Percentiles rank a stretch among this genome's conserved stretches.
These are phyloP conservation scores for Xylaria grammica DNA, from an alignment of 495 filamentous ascomycete species.

Conservation along the genomic window DNA sequence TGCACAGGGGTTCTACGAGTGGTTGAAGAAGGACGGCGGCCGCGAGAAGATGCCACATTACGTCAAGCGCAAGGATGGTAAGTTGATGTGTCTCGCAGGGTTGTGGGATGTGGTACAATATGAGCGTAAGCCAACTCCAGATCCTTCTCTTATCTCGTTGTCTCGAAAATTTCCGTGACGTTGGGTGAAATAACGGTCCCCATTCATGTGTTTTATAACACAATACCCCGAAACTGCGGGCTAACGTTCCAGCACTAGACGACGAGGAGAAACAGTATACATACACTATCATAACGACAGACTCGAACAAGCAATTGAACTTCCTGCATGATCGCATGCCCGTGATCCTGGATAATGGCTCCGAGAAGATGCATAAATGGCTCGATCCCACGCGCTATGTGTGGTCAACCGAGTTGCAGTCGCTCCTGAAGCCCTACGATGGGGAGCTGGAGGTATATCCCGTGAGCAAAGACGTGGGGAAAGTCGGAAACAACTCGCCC, in stretches of 20 bases:
- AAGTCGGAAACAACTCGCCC: slow-evolving; percentile 90
- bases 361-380: slow-evolving; percentile 75
- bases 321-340: slow-evolving; percentile 97
- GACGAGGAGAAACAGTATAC: slow-evolving; percentile 73
- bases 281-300: slow-evolving; percentile 91
- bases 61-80: slow-evolving; percentile 77
- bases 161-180: slow-evolving; percentile 20
- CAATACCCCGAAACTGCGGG: no score
- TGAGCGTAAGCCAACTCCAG: slow-evolving; percentile 61
- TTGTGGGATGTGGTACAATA: slow-evolving; percentile 89
- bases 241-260: slow-evolving; percentile 34
- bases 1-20: slow-evolving; percentile 95
- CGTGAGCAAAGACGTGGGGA: slow-evolving; percentile 88
- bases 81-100: slow-evolving; percentile 87
- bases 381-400: slow-evolving; percentile 71
- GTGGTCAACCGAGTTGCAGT: slow-evolving; percentile 82
- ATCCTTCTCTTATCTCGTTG: not conserved
- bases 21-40: slow-evolving; percentile 79
- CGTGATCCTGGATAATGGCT: slow-evolving; percentile 81
- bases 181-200: not conserved
- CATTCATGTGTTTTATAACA: no score
- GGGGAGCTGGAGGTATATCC: slow-evolving; percentile 85
- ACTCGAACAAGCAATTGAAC: slow-evolving; percentile 74
- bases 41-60: slow-evolving; percentile 86
- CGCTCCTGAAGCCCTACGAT: slow-evolving; percentile 72